Percentiles rank a stretch among this genome's conserved stretches.
phyloP scores from a whole-genome alignment of 768 basidiomycete genomes.

The Leucocoprinus sp. region DNA sequence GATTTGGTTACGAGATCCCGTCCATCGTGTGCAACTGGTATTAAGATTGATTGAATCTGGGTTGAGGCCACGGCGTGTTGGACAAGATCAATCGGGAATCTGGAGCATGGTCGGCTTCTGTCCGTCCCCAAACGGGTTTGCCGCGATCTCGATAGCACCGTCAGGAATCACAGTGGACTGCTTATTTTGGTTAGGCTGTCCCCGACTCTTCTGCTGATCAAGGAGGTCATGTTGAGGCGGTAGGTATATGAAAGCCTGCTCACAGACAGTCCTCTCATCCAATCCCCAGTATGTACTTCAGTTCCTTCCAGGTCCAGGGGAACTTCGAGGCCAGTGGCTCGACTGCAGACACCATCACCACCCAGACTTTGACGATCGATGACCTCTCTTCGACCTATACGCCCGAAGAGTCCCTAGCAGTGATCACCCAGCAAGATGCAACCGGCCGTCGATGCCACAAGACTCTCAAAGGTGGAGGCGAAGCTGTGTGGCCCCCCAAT shows the following conservation, averaged over 20 bases:
- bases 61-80: constrained; percentile 6
- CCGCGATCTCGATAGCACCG: background rate
- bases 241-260: background rate
- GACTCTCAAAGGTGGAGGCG: constrained; percentile 57
- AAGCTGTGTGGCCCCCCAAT: constrained; percentile 71
- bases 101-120: background rate
- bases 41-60: too few relatives aligned
- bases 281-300: background rate
- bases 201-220: background rate
- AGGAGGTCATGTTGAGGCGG: constrained; percentile 1
- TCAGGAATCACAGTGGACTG: background rate
- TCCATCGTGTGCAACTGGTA: background rate
- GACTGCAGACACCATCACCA: constrained; percentile 13
- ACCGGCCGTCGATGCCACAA: constrained; percentile 67
- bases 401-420: constrained; percentile 28
- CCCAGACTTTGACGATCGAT: constrained; percentile 30
- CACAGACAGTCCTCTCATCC: background rate
- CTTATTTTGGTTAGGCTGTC: background rate
- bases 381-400: constrained; percentile 28
- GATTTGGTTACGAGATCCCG: too few relatives aligned
- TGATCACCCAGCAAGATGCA: constrained; percentile 43
- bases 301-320: constrained; percentile 7
- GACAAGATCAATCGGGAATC: background rate
- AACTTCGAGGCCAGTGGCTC: constrained; percentile 8
- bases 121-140: background rate